phyloP scores from a whole-genome alignment of 2,329 filamentous ascomycete genomes.

The Colletotrichum musae region DNA sequence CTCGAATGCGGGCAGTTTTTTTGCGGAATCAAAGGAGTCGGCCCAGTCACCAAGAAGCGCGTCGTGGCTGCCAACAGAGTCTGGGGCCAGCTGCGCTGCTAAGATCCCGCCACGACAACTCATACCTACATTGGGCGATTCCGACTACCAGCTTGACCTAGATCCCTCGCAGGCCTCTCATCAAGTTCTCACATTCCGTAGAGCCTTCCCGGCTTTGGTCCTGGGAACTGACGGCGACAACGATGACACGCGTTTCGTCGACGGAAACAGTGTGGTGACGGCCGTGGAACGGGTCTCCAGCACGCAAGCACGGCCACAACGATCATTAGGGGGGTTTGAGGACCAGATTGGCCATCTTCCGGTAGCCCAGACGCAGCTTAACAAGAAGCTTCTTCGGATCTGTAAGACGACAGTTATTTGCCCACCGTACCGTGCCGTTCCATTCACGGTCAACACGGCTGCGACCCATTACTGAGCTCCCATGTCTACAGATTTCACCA shows the following conservation, averaged over 20 bases:
- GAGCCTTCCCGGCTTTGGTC: constrained; percentile 39
- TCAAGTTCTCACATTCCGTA: constrained; percentile 45
- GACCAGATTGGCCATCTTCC: constrained; percentile 58
- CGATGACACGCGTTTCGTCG: neutral
- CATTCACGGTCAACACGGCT: neutral
- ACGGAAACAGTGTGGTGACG: neutral
- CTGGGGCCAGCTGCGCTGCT: too few species aligned
- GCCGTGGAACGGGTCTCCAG: constrained; percentile 1
- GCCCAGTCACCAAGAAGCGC: neutral
- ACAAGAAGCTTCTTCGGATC: constrained; percentile 58
- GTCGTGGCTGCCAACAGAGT: neutral
- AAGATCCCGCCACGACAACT: too few species aligned
- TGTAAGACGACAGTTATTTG: constrained; percentile 21
- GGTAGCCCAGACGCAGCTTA: constrained; percentile 57
- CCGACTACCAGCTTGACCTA: constrained; percentile 44
- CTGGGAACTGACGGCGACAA: constrained; percentile 29
- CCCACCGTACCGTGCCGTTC: neutral
- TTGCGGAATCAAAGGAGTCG: too few species aligned
- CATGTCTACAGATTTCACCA: constrained; percentile 57
- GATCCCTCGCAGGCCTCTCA: constrained; percentile 49
- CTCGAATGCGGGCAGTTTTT: neutral
- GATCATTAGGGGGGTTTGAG: constrained; percentile 33
- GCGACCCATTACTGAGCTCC: too few species aligned
- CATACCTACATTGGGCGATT: neutral
- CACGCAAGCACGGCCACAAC: neutral